phyloP scores from a whole-genome alignment of 1,284 basidiomycete genomes.

The Ustilago sp. region DNA sequence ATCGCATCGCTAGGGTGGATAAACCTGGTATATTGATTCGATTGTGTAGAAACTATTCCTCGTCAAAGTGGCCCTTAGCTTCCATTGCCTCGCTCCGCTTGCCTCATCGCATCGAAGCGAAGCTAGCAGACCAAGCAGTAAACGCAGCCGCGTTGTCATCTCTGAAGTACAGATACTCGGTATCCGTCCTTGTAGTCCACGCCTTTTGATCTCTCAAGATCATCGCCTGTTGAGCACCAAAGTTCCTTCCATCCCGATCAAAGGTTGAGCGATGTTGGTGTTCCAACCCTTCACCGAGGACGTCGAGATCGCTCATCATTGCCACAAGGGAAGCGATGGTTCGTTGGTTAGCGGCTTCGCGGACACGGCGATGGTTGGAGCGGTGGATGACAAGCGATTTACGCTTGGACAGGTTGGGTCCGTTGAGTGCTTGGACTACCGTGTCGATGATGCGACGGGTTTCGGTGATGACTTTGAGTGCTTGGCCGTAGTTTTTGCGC shows the following conservation, averaged over 20 bases:
- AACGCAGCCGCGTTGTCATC: constrained; percentile 61
- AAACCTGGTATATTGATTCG: constrained; percentile 16
- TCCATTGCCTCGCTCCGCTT: not conserved
- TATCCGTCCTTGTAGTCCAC: constrained; percentile 60
- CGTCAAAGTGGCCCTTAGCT: not conserved
- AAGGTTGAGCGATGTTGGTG: constrained; percentile 51
- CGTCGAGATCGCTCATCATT: constrained; percentile 62
- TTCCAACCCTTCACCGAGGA: constrained; percentile 59
- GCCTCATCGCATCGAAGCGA: constrained; percentile 39
- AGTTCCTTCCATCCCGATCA: constrained; percentile 60
- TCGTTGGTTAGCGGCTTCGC: constrained; percentile 51
- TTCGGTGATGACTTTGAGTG: constrained; percentile 58
- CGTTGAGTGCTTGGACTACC: constrained; percentile 57
- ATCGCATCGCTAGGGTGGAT: not conserved
- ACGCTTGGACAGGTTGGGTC: constrained; percentile 35
- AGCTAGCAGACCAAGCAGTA: constrained; percentile 51
- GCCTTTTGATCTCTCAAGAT: constrained; percentile 63
- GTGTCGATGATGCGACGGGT: constrained; percentile 65
- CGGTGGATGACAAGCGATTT: constrained; percentile 30
- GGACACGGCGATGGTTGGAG: constrained; percentile 46
- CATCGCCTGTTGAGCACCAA: constrained; percentile 66
- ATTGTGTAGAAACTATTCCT: not conserved
- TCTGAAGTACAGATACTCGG: constrained; percentile 56
- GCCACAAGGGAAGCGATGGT: constrained; percentile 60
- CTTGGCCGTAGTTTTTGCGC: constrained; percentile 60